Evolutionary conservation across 768 basidiomycete genomes (phyloP), one percentile per base, ranked within the genome.

Genomic region (Asterophora lycoperdoides): DNA sequence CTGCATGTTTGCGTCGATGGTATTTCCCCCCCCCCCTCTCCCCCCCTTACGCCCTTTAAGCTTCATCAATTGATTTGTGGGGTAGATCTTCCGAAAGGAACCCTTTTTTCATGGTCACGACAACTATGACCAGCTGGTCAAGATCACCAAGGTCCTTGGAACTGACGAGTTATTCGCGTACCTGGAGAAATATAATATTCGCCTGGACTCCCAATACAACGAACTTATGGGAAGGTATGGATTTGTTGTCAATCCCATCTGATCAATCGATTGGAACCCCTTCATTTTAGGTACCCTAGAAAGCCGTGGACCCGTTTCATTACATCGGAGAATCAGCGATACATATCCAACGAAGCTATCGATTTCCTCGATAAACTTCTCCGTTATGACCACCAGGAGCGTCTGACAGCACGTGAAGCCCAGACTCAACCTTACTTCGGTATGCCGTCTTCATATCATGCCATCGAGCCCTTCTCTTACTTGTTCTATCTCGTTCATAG

Each of bases 71-170:
- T 48, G 18, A 45, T 38, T 19, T 46, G n/a, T 34, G 44, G 44
- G 44, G 19, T 46, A 97, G 94, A 97, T 98, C 61, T 97, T 98
- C 81, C 84, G 95, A 58, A 97, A 97, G 67, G 95, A 97, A 66
- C 95, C 95, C 18, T 96, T 97, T 74, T 98, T 98, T 81, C 95
- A 98, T 61, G 95, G 95, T 13, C 94, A 96, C 63, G 94, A 98
- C 69, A 98, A 98, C 69, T 95, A 95, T 61, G 95, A 98, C 70
- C 95, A 97, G 64, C 74, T 98, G 50, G 94, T 95, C 63, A 98
- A 96, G 73, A 98, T 98, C 56, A 86, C 93, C 46, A 98, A 97
- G 73, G 93, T 98, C 42, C 76, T 98, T 52, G 95, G 95, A 38
- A 98, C 95, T 4, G 95, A 97, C 56, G 95, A 95, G 60, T 69